Conservation (phyloP, 2,329 filamentous ascomycete genomes). For the Neonectria hederae region DNA sequence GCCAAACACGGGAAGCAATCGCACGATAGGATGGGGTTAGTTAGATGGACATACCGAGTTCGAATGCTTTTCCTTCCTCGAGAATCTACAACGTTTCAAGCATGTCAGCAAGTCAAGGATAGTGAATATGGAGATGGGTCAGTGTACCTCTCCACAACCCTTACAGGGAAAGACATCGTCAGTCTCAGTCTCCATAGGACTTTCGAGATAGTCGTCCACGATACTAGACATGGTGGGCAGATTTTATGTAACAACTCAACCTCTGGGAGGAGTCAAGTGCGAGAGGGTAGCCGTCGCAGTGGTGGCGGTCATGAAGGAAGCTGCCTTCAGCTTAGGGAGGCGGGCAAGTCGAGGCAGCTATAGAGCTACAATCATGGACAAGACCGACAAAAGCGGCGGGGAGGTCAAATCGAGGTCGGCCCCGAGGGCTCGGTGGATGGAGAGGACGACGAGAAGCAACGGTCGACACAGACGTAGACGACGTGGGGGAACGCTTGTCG, state of each 20-base stretch:
- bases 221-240: conserved; percentile 55
- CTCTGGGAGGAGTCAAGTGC: conserved; percentile 24
- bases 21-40: background rate
- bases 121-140: background rate
- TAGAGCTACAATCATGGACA: conserved; percentile 38
- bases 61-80: conserved; percentile 98
- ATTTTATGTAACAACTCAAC: conserved; percentile 23
- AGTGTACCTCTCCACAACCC: conserved; percentile 85
- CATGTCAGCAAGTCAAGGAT: conserved; percentile 30
- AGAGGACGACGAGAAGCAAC: conserved; percentile 21
- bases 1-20: conserved; percentile 2
- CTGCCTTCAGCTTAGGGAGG: conserved; percentile 33
- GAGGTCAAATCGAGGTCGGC: conserved; percentile 28
- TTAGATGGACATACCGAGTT: conserved; percentile 76
- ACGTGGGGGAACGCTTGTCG: conserved; percentile 21
- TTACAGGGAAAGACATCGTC: conserved; percentile 92
- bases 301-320: conserved; percentile 32
- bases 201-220: conserved; percentile 71
- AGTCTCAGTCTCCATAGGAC: conserved; percentile 76
- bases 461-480: conserved; percentile 27
- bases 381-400: conserved; percentile 22
- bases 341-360: conserved; percentile 37
- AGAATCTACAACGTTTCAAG: conserved; percentile 72
- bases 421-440: conserved; percentile 23
- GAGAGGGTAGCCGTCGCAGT: conserved; percentile 24